Evolutionary conservation across 192 early-diverging fungal species (phyloP).

Genomic region (Bifiguratus adelaidae): DNA sequence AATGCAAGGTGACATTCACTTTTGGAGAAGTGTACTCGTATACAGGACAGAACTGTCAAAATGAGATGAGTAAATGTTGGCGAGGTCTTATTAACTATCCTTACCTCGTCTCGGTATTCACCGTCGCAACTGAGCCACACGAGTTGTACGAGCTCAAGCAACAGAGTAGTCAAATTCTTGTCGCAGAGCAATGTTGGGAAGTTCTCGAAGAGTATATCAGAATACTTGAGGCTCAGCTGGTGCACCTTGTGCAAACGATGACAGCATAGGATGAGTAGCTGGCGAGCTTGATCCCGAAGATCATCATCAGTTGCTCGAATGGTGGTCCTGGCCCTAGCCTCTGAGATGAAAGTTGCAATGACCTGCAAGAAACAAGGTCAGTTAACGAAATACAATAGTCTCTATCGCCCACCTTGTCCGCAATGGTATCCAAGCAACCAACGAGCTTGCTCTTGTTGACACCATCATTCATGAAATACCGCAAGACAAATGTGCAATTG

Average conservation of each 20-base stretch:
- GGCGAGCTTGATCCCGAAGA: conserved; percentile 43
- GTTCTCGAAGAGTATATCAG: conserved; percentile 39
- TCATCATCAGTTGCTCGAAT: conserved; percentile 37
- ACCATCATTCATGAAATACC: conserved; percentile 82
- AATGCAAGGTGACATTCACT: conserved; percentile 50
- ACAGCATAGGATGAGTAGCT: conserved; percentile 51
- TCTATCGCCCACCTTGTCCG: conserved; percentile 34
- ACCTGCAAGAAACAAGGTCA: conserved; percentile 10
- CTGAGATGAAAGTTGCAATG: conserved; percentile 32
- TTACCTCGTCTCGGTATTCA: conserved; percentile 61
- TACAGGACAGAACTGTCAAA: conserved; percentile 45
- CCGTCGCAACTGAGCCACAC: conserved; percentile 70
- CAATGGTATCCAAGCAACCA: conserved; percentile 67
- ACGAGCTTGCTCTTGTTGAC: conserved; percentile 67
- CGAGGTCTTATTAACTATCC: neutral
- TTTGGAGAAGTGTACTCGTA: conserved; percentile 56
- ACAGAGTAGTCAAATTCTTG: conserved; percentile 45
- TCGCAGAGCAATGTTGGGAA: conserved; percentile 80
- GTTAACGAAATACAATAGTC: conserved; percentile 3
- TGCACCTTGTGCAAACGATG: conserved; percentile 63
- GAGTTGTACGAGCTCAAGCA: conserved; percentile 78
- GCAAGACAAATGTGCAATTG: conserved; percentile 57
- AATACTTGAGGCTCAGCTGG: conserved; percentile 48
- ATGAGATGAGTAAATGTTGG: neutral
- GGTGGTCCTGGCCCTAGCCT: conserved; percentile 33